phyloP scores from a whole-genome alignment of 2,329 filamentous ascomycete genomes.

The Pleomassaria siparia region DNA sequence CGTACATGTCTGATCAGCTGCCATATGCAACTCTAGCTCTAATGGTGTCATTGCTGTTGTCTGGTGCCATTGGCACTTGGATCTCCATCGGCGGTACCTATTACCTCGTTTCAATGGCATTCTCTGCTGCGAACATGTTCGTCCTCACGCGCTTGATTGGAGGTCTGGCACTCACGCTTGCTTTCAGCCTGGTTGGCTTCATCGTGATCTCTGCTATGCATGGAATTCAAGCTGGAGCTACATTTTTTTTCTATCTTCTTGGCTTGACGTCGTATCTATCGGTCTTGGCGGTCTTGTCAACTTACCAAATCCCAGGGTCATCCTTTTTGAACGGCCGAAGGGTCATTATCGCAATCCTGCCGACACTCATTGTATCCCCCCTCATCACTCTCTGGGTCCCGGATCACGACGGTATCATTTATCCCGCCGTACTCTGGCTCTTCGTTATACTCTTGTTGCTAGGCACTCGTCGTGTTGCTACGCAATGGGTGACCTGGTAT shows the following conservation, averaged over 20 bases:
- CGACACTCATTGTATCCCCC: conserved; percentile 59
- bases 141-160: conserved; percentile 55
- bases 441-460: conserved; percentile 56
- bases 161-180: conserved; percentile 54
- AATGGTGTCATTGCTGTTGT: conserved; percentile 61
- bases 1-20: conserved; percentile 57
- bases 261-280: conserved; percentile 61
- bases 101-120: conserved; percentile 61
- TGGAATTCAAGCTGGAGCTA: conserved; percentile 50
- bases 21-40: conserved; percentile 61
- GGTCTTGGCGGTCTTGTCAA: conserved; percentile 52
- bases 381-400: conserved; percentile 56
- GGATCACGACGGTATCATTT: conserved; percentile 58
- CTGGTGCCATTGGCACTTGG: conserved; percentile 64
- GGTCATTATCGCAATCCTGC: conserved; percentile 57
- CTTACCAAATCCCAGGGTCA: conserved; percentile 54
- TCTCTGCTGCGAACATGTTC: conserved; percentile 58
- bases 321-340: conserved; percentile 60
- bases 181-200: conserved; percentile 55
- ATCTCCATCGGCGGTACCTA: conserved; percentile 65
- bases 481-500: conserved; percentile 63
- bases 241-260: conserved; percentile 63
- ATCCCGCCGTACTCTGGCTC: conserved; percentile 56
- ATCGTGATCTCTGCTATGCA: conserved; percentile 53
- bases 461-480: conserved; percentile 56